Conservation (phyloP, 2,329 filamentous ascomycete genomes). For the Dactylellina sp. region DNA sequence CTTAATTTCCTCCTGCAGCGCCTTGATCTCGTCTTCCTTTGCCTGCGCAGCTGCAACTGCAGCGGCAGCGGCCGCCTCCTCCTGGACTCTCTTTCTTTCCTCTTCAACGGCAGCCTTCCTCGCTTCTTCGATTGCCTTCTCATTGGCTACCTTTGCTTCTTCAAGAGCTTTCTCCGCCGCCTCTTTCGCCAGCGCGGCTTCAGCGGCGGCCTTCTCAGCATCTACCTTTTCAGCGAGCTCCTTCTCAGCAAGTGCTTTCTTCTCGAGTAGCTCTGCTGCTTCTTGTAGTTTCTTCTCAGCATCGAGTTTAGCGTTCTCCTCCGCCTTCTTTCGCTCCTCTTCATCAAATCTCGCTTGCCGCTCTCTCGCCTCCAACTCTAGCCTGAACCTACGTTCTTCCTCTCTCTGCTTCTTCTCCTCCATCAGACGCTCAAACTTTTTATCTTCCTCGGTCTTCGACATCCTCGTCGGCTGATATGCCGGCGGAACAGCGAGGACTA, state of each 20-base stretch:
- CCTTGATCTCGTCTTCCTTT: conserved; percentile 40
- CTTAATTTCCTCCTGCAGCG: conserved; percentile 45
- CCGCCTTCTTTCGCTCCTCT: conserved; percentile 63
- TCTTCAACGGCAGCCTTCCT: conserved; percentile 32
- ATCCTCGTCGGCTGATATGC: conserved; percentile 58
- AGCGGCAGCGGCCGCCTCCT: conserved; percentile 14
- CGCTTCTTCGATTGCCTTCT: conserved; percentile 37
- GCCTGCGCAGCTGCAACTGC: conserved; percentile 16
- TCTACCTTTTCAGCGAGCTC: conserved; percentile 42
- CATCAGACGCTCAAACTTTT: conserved; percentile 53
- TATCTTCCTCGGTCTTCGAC: conserved; percentile 54
- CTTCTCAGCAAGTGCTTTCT: conserved; percentile 36
- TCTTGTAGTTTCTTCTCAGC: conserved; percentile 32
- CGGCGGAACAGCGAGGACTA: conserved; percentile 60
- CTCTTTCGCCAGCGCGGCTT: conserved; percentile 60
- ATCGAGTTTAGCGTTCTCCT: conserved; percentile 64
- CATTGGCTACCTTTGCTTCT: conserved; percentile 60
- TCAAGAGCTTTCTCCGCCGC: conserved; percentile 47
- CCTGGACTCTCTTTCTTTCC: conserved; percentile 40
- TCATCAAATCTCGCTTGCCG: conserved; percentile 61
- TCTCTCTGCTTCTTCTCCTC: conserved; percentile 55
- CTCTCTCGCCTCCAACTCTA: conserved; percentile 56
- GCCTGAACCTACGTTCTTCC: conserved; percentile 58
- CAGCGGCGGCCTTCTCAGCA: conserved; percentile 50
- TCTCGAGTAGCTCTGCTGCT: conserved; percentile 29